These are phyloP conservation scores for Nakaseomyces nivariensis DNA, from an alignment of 1,139 yeast species.

Conservation along the genomic window DNA sequence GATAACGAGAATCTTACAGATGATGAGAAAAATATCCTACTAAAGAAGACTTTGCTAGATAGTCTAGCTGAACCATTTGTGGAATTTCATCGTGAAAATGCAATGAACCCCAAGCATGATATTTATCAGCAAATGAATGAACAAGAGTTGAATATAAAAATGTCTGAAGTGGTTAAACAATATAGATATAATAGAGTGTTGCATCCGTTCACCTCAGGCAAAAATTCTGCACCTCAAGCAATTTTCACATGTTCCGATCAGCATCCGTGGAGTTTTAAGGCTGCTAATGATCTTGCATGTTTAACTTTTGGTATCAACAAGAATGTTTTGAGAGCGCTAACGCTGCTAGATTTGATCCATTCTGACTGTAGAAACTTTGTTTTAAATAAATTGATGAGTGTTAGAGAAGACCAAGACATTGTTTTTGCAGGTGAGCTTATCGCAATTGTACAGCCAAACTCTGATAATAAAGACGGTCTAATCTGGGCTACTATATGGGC, in stretches of 20 bases:
- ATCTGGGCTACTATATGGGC: constrained; percentile 90
- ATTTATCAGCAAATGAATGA: constrained; percentile 6
- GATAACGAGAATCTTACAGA: constrained; percentile 4
- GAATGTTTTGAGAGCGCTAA: constrained; percentile 48
- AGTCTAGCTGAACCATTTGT: constrained; percentile 71
- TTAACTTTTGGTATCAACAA: constrained; percentile 76
- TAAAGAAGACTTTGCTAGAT: constrained; percentile 48
- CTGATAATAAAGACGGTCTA: constrained; percentile 34
- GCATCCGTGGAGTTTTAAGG: constrained; percentile 73
- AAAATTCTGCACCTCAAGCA: constrained; percentile 65
- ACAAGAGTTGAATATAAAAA: constrained; percentile 7
- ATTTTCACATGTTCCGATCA: constrained; percentile 69
- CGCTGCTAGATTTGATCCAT: constrained; percentile 68
- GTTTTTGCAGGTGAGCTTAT: constrained; percentile 48
- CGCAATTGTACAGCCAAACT: constrained; percentile 39
- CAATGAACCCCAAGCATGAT: constrained; percentile 20
- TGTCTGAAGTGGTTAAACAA: constrained; percentile 12
- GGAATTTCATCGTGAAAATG: constrained; percentile 31
- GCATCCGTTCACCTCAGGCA: constrained; percentile 54
- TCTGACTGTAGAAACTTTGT: constrained; percentile 65
- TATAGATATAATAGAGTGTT: constrained; percentile 30
- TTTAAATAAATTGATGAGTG: constrained; percentile 39
- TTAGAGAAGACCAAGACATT: constrained; percentile 32
- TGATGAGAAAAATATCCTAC: constrained; percentile 9
- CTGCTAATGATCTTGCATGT: constrained; percentile 86